phyloP scores from a whole-genome alignment of 805 yeast genomes.

The Candida chauliodis region DNA sequence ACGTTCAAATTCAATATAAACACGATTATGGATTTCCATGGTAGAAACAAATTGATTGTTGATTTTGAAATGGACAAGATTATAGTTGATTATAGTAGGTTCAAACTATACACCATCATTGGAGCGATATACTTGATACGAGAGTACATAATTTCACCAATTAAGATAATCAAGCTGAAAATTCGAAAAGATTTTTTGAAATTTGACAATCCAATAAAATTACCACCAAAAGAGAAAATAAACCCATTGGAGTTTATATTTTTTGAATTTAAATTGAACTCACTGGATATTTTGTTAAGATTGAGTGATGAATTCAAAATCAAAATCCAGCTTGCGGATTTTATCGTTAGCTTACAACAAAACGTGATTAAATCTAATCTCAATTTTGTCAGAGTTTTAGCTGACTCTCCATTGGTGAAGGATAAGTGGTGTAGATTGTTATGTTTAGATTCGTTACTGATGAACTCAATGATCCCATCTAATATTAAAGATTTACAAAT shows the following conservation, averaged over 20 bases:
- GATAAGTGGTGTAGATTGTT: slow-evolving; percentile 49
- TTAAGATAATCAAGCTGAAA: slow-evolving; percentile 20
- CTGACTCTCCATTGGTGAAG: slow-evolving; percentile 48
- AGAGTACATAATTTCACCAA: slow-evolving; percentile 28
- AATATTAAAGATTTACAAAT: slow-evolving; percentile 15
- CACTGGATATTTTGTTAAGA: slow-evolving; percentile 23
- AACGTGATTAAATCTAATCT: slow-evolving; percentile 11
- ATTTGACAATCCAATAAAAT: slow-evolving; percentile 3
- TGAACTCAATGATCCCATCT: slow-evolving; percentile 11
- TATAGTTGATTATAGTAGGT: slow-evolving; percentile 22
- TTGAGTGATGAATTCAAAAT: slow-evolving; percentile 49
- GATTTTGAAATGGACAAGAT: slow-evolving; percentile 16
- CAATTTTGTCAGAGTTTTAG: slow-evolving; percentile 40
- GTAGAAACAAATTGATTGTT: slow-evolving; percentile 13
- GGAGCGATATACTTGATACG: slow-evolving; percentile 31
- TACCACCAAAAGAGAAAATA: neutral
- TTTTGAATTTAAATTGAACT: slow-evolving; percentile 14
- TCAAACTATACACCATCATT: slow-evolving; percentile 26
- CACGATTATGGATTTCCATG: slow-evolving; percentile 1
- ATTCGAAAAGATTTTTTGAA: slow-evolving; percentile 19
- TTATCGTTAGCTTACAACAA: slow-evolving; percentile 5
- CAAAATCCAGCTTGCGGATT: slow-evolving; percentile 37
- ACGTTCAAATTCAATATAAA: slow-evolving; percentile 4
- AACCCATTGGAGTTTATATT: slow-evolving; percentile 3
- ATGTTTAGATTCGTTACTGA: slow-evolving; percentile 32